Base-by-base conservation (phyloP, 805 yeast genomes). In the Starmerella floricola region DNA sequence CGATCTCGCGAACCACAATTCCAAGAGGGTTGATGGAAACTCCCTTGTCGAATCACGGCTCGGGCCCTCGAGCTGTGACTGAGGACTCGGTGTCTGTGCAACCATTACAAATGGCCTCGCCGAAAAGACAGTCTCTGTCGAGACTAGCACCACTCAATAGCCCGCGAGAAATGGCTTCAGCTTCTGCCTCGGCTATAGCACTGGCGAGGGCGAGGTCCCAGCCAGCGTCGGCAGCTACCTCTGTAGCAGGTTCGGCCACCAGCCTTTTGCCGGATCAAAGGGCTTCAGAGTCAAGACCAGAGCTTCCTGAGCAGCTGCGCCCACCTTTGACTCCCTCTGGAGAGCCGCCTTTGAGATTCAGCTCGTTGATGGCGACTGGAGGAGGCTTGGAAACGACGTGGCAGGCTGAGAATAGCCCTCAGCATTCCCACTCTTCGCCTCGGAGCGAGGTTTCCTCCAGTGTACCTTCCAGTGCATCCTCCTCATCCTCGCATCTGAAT, bases 101-200 rank as follows among this genome's bases (percentile, higher is more conserved):
- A 8, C 19, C 33, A 6, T 30, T 16, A 8, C 33, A 30, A 11
- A 30, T 16, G 33, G 19, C 11, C 11, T 30, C 31, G 8, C 31
- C 16, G 6, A 13, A n/a, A 12, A 5, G 35, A 3, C 24, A 13
- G 6, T 40, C 38, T 5, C 16, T 28, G 8, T 33, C 43, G 11
- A 23, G 18, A 11, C 38, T 44, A 3, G 47, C 42, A 2, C 41
- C 47, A 2, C 34, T 34, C 6, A 6, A 44, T 16, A 39, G 44
- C 32, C 47, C 47, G 2, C 36, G 47, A 4, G 40, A 36, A 12
- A 26, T 44, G 41, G 47, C 47, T 2, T 32, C 38, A 4, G 42
- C 47, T 3, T 37, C 46, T 5, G 34, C 29, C 23, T 15, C 26
- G 27, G 41, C 41, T 5, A 5, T 32, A 4, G 34, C 41, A 10